phyloP scores from a whole-genome alignment of 2,329 filamentous ascomycete species.

The Laburnicola sp. region DNA sequence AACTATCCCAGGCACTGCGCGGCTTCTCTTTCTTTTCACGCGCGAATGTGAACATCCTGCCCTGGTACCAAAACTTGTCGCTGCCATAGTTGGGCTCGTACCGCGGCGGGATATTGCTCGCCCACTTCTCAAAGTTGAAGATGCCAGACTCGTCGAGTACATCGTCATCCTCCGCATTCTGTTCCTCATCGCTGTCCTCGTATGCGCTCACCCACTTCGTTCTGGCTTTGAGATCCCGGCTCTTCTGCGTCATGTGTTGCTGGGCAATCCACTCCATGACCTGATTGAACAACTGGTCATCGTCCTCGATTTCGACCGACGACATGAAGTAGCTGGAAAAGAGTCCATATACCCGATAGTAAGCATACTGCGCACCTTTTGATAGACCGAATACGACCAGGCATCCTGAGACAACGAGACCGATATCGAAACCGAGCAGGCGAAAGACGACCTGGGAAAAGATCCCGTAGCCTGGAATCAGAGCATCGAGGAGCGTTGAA shows the following conservation, averaged over 20 bases:
- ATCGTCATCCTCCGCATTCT: constrained; percentile 40
- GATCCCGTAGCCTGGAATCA: constrained; percentile 56
- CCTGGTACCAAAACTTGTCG: constrained; percentile 50
- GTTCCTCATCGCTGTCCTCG: constrained; percentile 39
- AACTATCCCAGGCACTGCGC: constrained; percentile 23
- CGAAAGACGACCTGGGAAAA: constrained; percentile 50
- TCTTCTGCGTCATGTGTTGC: constrained; percentile 44
- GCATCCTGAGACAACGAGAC: constrained; percentile 50
- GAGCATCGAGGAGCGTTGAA: constrained; percentile 52
- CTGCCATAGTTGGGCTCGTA: constrained; percentile 55
- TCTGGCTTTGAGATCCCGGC: constrained; percentile 46
- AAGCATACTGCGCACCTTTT: constrained; percentile 33
- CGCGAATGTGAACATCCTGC: constrained; percentile 47
- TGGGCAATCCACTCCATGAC: constrained; percentile 51
- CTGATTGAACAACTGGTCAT: constrained; percentile 49
- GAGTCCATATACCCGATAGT: constrained; percentile 27
- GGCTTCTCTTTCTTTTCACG: constrained; percentile 41
- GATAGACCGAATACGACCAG: constrained; percentile 48
- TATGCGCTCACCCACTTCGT: constrained; percentile 43
- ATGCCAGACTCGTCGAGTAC: constrained; percentile 47
- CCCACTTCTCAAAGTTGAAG: constrained; percentile 56
- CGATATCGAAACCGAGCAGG: constrained; percentile 53
- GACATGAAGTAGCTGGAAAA: constrained; percentile 48
- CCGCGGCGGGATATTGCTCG: constrained; percentile 51
- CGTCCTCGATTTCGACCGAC: constrained; percentile 49